A percentile compares a stretch with the other conserved stretches of the same genome.
Conservation (phyloP, 2,329 filamentous ascomycete species). For the Colletotrichum karsti region DNA sequence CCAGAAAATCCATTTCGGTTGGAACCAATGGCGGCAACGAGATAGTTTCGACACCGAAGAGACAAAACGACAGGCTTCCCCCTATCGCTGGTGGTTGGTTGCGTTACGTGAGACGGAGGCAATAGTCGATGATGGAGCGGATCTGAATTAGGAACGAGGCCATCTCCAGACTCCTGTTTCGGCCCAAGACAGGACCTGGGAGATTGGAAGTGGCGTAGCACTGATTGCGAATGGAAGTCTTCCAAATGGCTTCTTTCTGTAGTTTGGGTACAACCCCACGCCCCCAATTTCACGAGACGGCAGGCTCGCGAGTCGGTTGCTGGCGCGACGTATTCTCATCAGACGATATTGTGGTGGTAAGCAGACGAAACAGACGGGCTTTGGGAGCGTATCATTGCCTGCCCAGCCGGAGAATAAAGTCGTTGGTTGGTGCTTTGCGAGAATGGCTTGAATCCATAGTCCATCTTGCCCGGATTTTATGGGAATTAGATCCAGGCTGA, state of each 20-base stretch:
- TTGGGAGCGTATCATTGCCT: conserved; percentile 2
- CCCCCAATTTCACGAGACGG: not conserved
- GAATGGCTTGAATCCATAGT: not conserved
- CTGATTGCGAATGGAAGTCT: conserved; percentile 16
- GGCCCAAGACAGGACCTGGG: not conserved
- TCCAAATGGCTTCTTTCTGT: conserved; percentile 20
- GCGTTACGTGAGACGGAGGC: conserved; percentile 7
- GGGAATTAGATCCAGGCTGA: not conserved
- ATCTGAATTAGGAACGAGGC: conserved; percentile 5
- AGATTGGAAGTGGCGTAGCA: conserved; percentile 6
- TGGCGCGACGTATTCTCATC: not conserved
- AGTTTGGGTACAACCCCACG: not conserved
- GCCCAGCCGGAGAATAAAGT: conserved; percentile 10
- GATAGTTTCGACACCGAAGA: not conserved
- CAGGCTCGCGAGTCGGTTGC: not conserved
- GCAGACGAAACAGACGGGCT: not conserved
- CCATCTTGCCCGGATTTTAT: not conserved
- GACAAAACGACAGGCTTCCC: not conserved
- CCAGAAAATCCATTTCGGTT: conserved; percentile 12
- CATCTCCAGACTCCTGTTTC: conserved; percentile 9
- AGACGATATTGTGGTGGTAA: conserved; percentile 12
- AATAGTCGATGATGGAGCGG: not conserved
- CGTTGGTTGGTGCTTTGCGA: conserved; percentile 2
- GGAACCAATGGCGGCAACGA: conserved; percentile 4
- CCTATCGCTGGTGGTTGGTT: conserved; percentile 3